A percentile compares a stretch with the other conserved stretches of the same genome.
These are phyloP conservation scores for Trichoderma guizhouense DNA, from an alignment of 2,329 filamentous ascomycete genomes.

Conservation along the genomic window DNA sequence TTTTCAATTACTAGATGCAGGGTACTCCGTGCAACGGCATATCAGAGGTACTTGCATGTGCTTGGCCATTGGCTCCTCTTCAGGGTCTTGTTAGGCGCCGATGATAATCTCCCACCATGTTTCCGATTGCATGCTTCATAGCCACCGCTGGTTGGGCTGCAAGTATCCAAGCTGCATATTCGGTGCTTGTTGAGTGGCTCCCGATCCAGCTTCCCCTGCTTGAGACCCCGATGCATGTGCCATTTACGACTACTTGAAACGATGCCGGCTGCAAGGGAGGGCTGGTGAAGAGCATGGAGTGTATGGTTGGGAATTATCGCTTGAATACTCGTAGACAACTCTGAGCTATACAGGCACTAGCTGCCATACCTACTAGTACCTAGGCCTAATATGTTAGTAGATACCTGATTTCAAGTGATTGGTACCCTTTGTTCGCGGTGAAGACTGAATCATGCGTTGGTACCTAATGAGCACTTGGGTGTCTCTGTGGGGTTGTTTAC, in stretches of 20 bases:
- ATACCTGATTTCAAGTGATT: not conserved
- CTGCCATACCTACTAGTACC: not conserved
- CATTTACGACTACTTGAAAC: not conserved
- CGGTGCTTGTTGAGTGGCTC: not conserved
- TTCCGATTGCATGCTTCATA: not conserved
- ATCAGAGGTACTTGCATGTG: not conserved
- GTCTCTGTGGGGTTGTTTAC: not conserved
- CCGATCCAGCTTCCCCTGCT: not conserved
- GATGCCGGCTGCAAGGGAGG: not conserved
- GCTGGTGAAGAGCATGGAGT: not conserved
- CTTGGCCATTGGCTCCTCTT: not conserved
- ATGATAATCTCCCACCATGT: not conserved
- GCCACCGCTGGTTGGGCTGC: conserved; percentile 6
- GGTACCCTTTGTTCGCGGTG: not conserved
- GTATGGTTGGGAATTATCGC: not conserved
- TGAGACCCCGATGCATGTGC: not conserved
- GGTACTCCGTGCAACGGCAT: not conserved
- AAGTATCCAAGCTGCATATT: conserved; percentile 1
- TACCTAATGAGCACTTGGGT: not conserved
- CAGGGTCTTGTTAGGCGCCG: not conserved
- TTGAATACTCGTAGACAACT: not conserved
- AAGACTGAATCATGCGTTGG: not conserved
- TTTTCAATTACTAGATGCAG: not conserved
- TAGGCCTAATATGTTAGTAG: not conserved
- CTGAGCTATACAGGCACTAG: not conserved